Conservation (phyloP, 108 stramenopile species). For the Cyclotella distinguenda region DNA sequence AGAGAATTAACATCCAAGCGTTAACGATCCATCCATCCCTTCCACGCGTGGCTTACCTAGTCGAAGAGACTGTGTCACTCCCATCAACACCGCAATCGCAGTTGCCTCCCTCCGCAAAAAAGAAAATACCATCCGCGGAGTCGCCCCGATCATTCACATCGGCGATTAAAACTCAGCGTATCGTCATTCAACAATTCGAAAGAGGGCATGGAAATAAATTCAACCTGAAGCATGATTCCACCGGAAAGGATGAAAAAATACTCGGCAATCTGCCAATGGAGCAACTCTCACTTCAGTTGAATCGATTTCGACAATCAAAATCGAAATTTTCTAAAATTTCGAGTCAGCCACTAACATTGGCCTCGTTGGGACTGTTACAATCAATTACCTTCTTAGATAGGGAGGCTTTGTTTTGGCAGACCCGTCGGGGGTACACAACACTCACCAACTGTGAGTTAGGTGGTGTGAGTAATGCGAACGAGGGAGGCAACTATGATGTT, state of each 20-base stretch:
- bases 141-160: neutral
- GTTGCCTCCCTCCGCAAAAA: neutral
- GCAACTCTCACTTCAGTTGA: constrained; percentile 9
- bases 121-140: neutral
- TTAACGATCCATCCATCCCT: constrained; percentile 34
- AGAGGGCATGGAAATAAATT: neutral
- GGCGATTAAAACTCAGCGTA: constrained; percentile 10
- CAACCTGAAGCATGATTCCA: neutral
- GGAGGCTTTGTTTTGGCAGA: constrained; percentile 29
- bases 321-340: constrained; percentile 15
- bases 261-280: constrained; percentile 15
- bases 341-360: constrained; percentile 17
- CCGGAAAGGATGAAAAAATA: neutral
- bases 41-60: constrained; percentile 35
- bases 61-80: constrained; percentile 15
- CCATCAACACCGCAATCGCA: neutral
- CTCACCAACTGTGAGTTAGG: neutral
- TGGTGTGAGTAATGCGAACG: neutral
- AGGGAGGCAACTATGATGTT: neutral
- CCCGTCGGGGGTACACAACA: constrained; percentile 5
- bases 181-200: constrained; percentile 28
- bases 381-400: constrained; percentile 25
- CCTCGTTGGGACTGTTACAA: constrained; percentile 12
- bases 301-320: constrained; percentile 22
- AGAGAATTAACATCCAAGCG: constrained; percentile 21